Evolutionary conservation across 495 filamentous ascomycete genomes (phyloP).

Genomic region (Baudoinia panamericana): DNA sequence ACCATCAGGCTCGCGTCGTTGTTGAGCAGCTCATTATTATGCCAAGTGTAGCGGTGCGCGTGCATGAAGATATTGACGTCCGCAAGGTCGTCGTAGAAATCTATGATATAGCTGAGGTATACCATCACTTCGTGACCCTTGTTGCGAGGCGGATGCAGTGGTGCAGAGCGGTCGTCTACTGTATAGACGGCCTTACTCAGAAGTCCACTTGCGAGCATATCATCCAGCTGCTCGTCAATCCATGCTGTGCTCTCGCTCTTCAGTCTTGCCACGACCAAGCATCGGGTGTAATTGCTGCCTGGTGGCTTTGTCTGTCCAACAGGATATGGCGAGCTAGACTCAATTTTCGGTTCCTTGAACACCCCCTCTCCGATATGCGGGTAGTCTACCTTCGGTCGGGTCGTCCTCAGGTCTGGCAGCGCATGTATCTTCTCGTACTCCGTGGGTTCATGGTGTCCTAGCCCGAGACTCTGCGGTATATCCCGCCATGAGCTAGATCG

Average conservation of each 20-base stretch:
- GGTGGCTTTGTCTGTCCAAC: conserved; percentile 18
- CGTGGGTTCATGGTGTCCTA: conserved; percentile 5
- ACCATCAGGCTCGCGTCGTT: conserved; percentile 34
- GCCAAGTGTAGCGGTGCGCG: conserved; percentile 52
- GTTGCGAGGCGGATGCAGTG: conserved; percentile 52
- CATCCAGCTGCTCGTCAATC: conserved; percentile 44
- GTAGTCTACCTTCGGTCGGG: background rate
- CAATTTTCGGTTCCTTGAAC: conserved; percentile 19
- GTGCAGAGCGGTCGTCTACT: conserved; percentile 47
- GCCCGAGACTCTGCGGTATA: conserved; percentile 11
- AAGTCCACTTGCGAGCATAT: conserved; percentile 19
- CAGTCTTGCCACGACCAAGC: conserved; percentile 46
- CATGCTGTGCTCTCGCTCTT: conserved; percentile 46
- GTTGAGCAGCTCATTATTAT: conserved; percentile 42
- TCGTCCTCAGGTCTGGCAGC: conserved; percentile 5
- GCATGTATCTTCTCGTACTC: conserved; percentile 10
- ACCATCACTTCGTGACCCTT: conserved; percentile 70
- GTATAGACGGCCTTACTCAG: conserved; percentile 51
- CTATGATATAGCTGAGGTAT: conserved; percentile 59
- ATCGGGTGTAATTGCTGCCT: conserved; percentile 32
- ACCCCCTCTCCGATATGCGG: background rate
- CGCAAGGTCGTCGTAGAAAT: conserved; percentile 55
- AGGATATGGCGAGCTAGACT: conserved; percentile 14
- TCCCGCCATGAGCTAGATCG: conserved; percentile 9
- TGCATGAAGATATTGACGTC: conserved; percentile 62